Base-by-base conservation (phyloP, 352 stramenopile species). In the Blastocystis sp. region DNA sequence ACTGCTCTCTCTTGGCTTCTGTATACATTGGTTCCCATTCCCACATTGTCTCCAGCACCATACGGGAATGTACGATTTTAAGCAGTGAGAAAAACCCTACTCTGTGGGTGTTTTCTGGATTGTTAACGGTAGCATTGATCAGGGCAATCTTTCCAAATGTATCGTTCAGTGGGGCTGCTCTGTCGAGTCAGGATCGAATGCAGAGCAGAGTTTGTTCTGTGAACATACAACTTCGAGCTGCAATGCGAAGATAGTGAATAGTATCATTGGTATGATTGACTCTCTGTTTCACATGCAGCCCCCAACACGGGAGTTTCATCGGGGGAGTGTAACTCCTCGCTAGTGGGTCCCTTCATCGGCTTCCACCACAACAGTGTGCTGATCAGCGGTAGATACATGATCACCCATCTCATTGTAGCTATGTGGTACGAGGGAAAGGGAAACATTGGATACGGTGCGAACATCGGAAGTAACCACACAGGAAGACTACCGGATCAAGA, bases 401-500 rank as follows among this genome's bases (percentile, higher is more conserved):
- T 16, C 11, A 1, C 3, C 68, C 9, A 24, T 20, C 11, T 39
- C 13, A 18, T 66, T 7, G 93, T 95, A 50, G 93, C 93, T 6
- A 92, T 96, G 45, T 98, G 95, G 95, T 94, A 94, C 7, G 90
- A 95, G 39, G 95, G 95, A n/a, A 94, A 95, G 90, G 95, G 95
- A 18, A 98, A 98, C 85, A 91, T 98, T 55, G 94, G 94, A 18
- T 98, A 97, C 73, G 95, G 95, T 39, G 95, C 95, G 65, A 98
- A 98, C 90, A 95, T 98, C 34, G 96, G 96, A 56, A 98, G 94
- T 78, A 98, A 98, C 91, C 96, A 98, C 91, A 98, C 96, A 2
- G 93, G 93, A 24, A 66, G 93, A 30, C 87, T 94, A 4, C 93
- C 93, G 0, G 93, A 95, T 91, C 93, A 95, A 91, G 96, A 98